These are phyloP conservation scores for Alectoria sarmentosa DNA, from an alignment of 495 filamentous ascomycete genomes.

Conservation along the genomic window DNA sequence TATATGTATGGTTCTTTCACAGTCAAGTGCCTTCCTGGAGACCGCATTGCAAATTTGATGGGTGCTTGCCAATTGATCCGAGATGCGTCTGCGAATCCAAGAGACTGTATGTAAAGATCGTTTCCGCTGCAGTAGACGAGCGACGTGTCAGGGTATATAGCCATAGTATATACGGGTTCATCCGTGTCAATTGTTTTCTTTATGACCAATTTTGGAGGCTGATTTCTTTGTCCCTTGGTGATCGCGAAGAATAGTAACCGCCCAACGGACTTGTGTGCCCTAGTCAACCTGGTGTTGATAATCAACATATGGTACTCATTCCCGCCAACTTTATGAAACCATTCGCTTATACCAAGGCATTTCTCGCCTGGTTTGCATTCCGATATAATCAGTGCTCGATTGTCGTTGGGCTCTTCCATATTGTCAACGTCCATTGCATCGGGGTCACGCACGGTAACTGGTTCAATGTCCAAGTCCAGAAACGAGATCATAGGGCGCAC, in stretches of 20 bases:
- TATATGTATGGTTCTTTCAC: constrained; percentile 36
- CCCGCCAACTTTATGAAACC: constrained; percentile 37
- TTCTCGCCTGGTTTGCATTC: constrained; percentile 37
- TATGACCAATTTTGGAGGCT: constrained; percentile 16
- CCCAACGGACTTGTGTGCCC: constrained; percentile 7
- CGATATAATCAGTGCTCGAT: background rate
- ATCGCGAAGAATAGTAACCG: constrained; percentile 20
- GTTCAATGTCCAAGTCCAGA: background rate
- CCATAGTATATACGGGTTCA: constrained; percentile 39
- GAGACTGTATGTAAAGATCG: constrained; percentile 16
- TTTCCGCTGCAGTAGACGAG: constrained; percentile 26
- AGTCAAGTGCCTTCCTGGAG: constrained; percentile 39
- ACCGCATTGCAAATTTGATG: constrained; percentile 34
- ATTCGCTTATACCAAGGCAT: constrained; percentile 45
- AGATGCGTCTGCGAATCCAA: constrained; percentile 9
- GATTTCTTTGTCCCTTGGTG: background rate
- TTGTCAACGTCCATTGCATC: constrained; percentile 4
- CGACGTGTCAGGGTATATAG: constrained; percentile 32
- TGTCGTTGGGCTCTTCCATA: background rate
- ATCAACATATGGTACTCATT: constrained; percentile 43
- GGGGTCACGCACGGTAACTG: background rate
- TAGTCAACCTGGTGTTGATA: constrained; percentile 25
- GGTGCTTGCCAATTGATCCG: constrained; percentile 29
- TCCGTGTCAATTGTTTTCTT: constrained; percentile 37
- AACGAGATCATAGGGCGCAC: constrained; percentile 37